Evolutionary conservation across 1,284 basidiomycete genomes (phyloP).

Genomic region (Prillingera fragicola): DNA sequence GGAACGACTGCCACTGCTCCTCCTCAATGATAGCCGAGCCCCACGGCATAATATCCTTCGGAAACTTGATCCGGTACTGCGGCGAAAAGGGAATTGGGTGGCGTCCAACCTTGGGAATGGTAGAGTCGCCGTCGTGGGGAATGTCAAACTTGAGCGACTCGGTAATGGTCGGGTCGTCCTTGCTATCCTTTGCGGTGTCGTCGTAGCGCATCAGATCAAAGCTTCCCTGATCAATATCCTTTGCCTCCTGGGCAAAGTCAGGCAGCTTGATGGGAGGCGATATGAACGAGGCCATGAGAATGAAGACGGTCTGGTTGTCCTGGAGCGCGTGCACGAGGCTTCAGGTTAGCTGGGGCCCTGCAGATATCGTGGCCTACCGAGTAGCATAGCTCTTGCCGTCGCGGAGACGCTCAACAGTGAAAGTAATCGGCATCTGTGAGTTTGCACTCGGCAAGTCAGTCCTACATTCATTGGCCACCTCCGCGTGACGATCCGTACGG

Average conservation of each 20-base stretch:
- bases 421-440: conserved; percentile 69
- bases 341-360: conserved; percentile 56
- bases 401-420: conserved; percentile 77
- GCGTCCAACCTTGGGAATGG: conserved; percentile 3
- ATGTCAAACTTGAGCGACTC: conserved; percentile 14
- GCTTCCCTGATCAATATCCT: not conserved
- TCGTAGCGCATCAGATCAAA: not conserved
- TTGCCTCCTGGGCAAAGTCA: too few relatives aligned
- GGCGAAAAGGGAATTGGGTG: conserved; percentile 14
- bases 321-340: conserved; percentile 71
- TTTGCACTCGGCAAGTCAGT: conserved; percentile 58
- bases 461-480: not conserved
- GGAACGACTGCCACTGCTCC: conserved; percentile 48
- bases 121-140: conserved; percentile 1
- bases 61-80: conserved; percentile 32
- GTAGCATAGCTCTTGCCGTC: conserved; percentile 49
- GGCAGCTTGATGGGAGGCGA: conserved; percentile 50
- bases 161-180: conserved; percentile 15
- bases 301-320: conserved; percentile 69
- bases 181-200: not conserved
- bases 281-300: conserved; percentile 80
- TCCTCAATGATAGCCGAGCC: conserved; percentile 61
- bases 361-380: conserved; percentile 4
- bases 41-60: conserved; percentile 53
- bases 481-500: too few relatives aligned